Evolutionary conservation across 768 basidiomycete genomes (phyloP), one percentile per base, ranked within the genome.

Genomic region (Panellus pusillus): DNA sequence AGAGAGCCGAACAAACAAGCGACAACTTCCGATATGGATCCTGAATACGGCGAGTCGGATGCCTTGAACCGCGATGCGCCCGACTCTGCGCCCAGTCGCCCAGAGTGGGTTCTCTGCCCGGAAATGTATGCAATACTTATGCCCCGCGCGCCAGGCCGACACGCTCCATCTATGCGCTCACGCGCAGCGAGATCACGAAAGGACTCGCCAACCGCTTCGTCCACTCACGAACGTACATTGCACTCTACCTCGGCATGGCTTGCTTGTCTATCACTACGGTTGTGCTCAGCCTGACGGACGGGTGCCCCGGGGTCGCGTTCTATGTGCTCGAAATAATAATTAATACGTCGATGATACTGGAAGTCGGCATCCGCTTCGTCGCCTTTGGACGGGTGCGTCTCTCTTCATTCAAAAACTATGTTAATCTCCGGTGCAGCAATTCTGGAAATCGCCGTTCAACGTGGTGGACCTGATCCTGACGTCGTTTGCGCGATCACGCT

Each of bases 381-480:
- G 97, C 97, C 1, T 90, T 97, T 64, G 96, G 96, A 56, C 81
- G 83, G 70, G 96, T 98, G 64, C 65, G 91, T 76, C 14, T 37
- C 28, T 47, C 52, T 52, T 39, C n/a, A 2, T 20, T 40, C 39
- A n/a, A 3, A 60, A 44, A 17, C 15, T 20, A 13, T n/a, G 8
- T 29, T 7, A 53, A 38, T 28, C 31, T 19, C 37, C 52, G 24
- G 24, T 48, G 37, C 66, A 95, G 93, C 90, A 93, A 92, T 97
- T 97, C 76, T 95, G 92, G 92, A 89, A 83, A 68, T 91, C 91
- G n/a, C 85, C 86, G 11, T 93, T 92, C 73, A 98, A 98, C 67
- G 74, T 91, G 29, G 77, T 95, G 63, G 95, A 98, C 67, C 79
- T 97, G 14, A 80, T 90, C 45, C 78, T 99, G 40, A 98, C 97